Conservation (phyloP, 1,284 basidiomycete species). For the Apiotrichum porosum region DNA sequence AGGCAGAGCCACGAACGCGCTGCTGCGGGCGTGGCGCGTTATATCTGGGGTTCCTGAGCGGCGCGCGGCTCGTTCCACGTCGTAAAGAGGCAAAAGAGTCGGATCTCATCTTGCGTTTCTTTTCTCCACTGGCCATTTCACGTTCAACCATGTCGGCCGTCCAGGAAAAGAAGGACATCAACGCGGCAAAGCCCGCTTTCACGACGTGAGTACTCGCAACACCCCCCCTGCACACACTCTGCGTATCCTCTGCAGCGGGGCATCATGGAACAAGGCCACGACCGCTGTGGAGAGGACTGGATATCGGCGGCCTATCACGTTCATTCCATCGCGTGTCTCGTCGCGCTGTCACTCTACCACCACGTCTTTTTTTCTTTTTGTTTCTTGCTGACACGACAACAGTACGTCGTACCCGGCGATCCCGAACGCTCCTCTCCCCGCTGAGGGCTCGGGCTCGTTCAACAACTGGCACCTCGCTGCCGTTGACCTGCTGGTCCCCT, state of each 20-base stretch:
- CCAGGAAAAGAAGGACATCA: neutral
- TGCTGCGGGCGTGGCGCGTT: too few species aligned
- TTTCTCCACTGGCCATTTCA: too few species aligned
- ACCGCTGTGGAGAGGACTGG: too few species aligned
- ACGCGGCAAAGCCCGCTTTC: constrained; percentile 1
- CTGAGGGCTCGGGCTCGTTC: constrained; percentile 81
- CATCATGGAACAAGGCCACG: too few species aligned
- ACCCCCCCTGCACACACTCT: neutral
- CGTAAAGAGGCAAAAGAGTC: too few species aligned
- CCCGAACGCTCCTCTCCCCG: constrained; percentile 74
- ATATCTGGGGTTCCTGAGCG: too few species aligned
- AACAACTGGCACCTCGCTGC: constrained; percentile 73
- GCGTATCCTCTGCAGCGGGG: too few species aligned
- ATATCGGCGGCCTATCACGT: too few species aligned
- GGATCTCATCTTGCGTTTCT: too few species aligned
- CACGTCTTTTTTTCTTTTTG: neutral
- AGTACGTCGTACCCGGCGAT: constrained; percentile 43
- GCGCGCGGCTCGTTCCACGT: too few species aligned
- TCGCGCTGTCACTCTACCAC: neutral
- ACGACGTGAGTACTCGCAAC: constrained; percentile 1
- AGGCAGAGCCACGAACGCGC: too few species aligned
- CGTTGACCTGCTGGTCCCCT: constrained; percentile 71
- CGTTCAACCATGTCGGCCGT: neutral
- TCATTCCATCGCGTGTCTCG: too few species aligned
- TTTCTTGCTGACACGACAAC: neutral